Base-by-base conservation (phyloP, 352 stramenopile species). In the Aphanomyces invadans region DNA sequence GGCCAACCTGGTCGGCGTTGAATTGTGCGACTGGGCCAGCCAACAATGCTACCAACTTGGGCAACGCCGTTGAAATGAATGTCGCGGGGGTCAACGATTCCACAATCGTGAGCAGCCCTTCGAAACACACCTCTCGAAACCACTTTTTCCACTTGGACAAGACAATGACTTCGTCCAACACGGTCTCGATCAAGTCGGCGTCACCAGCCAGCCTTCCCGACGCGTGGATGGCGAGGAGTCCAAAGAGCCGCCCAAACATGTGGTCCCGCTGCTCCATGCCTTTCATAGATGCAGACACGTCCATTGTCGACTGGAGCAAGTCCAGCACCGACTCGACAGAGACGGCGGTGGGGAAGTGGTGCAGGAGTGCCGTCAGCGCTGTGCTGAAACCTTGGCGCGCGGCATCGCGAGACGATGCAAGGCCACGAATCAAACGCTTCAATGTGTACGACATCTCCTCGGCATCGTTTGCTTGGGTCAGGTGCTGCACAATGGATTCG, bases 191-290 rank as follows among this genome's bases (percentile, higher is more conserved):
- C 12, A 81, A 61, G 4, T 71, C 64, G 17, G 67, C 74, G 45
- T 75, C 70, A 2, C 12, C 12, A 0, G 32, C 25, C 31, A 96
- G 69, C 4, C 87, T 75, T 11, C 80, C 83, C 7, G 82, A 94
- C 57, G 85, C 82, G 48, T 90, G 77, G 59, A 97, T 59, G 21
- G 88, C 86, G 53, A 95, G 75, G 60, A 95, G 74, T 4, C 88
- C 89, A 59, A 97, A 95, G 23, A 97, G 74, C 19, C 87, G 86
- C 19, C 90, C 90, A 68, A 97, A 95, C 80, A 95, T 87, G 76
- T 94, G 81, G 65, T 97, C 90, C 56, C 90, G 80, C 76, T 97
- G 88, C 69, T 97, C 90, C 81, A 94, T 92, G 62, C 85, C 84
- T 70, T 95, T 96, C 83, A 96, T 94, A 62, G 76, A 85, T 52